A percentile compares a stretch with the other conserved stretches of the same genome.
These are phyloP conservation scores for Calycina herbarum DNA, from an alignment of 2,329 filamentous ascomycete species.

Conservation along the genomic window DNA sequence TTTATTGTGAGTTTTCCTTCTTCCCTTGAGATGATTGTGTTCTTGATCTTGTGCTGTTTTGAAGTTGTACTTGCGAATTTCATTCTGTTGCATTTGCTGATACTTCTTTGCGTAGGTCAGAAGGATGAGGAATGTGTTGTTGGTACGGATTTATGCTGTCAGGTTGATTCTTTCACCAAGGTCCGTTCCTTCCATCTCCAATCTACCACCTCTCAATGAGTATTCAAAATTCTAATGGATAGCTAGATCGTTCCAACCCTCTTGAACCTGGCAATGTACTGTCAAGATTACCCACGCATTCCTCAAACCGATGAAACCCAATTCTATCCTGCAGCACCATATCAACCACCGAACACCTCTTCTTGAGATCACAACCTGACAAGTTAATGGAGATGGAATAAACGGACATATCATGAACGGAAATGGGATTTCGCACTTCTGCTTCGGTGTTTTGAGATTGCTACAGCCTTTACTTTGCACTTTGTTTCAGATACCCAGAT, in stretches of 20 bases:
- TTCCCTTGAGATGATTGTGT: background rate
- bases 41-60: too few species aligned
- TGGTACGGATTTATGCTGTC: conserved; percentile 23
- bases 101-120: background rate
- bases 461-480: background rate
- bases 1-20: conserved; percentile 20
- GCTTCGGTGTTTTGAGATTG: background rate
- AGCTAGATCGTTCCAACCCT: conserved; percentile 11
- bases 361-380: background rate
- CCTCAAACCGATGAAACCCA: background rate
- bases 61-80: too few species aligned
- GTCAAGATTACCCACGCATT: conserved; percentile 11
- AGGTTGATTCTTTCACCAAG: conserved; percentile 20
- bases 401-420: too few species aligned
- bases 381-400: background rate
- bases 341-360: background rate
- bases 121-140: conserved; percentile 4
- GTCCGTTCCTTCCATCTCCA: conserved; percentile 8
- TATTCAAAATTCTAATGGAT: background rate
- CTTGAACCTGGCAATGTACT: conserved; percentile 23
- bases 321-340: background rate
- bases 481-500: background rate
- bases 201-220: background rate
- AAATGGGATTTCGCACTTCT: background rate
- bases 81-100: background rate